phyloP scores from a whole-genome alignment of 148 eudicot species.

The Persicaria maculosa region DNA sequence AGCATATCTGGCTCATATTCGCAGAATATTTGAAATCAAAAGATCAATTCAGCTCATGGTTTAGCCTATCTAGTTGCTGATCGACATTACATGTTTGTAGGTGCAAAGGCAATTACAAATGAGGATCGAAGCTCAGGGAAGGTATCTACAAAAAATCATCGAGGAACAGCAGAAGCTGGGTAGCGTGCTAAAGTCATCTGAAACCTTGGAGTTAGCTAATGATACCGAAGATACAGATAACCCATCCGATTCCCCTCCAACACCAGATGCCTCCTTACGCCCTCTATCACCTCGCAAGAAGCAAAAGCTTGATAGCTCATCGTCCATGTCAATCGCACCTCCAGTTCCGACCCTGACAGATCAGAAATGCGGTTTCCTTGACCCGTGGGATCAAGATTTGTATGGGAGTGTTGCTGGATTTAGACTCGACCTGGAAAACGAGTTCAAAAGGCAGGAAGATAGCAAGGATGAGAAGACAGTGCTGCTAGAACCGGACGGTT shows the following conservation, averaged over 20 bases:
- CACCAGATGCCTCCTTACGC: slow-evolving; percentile 21
- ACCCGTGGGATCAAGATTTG: slow-evolving; percentile 14
- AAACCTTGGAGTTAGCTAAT: slow-evolving; percentile 21
- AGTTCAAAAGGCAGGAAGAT: slow-evolving; percentile 11
- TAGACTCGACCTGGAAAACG: slow-evolving; percentile 10
- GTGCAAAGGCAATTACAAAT: slow-evolving; percentile 84
- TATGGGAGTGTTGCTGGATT: slow-evolving; percentile 10
- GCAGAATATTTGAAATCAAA: not conserved
- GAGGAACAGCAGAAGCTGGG: slow-evolving; percentile 76
- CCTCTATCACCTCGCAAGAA: slow-evolving; percentile 32
- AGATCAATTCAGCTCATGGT: not conserved
- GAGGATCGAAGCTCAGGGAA: slow-evolving; percentile 89
- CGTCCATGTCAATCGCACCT: slow-evolving; percentile 15
- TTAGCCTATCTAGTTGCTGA: not conserved
- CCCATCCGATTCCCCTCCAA: slow-evolving; percentile 25
- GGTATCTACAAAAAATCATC: slow-evolving; percentile 78
- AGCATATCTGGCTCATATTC: not conserved
- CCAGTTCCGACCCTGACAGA: not conserved
- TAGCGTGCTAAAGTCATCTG: slow-evolving; percentile 32
- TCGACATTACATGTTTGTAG: slow-evolving; percentile 15
- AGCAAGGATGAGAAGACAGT: slow-evolving; percentile 12
- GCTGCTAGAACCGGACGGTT: slow-evolving; percentile 6
- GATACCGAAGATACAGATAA: slow-evolving; percentile 15
- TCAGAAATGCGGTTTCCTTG: slow-evolving; percentile 5
- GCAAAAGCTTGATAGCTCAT: slow-evolving; percentile 35